Base-by-base conservation (phyloP, 495 filamentous ascomycete genomes). In the Talaromyces ruber region DNA sequence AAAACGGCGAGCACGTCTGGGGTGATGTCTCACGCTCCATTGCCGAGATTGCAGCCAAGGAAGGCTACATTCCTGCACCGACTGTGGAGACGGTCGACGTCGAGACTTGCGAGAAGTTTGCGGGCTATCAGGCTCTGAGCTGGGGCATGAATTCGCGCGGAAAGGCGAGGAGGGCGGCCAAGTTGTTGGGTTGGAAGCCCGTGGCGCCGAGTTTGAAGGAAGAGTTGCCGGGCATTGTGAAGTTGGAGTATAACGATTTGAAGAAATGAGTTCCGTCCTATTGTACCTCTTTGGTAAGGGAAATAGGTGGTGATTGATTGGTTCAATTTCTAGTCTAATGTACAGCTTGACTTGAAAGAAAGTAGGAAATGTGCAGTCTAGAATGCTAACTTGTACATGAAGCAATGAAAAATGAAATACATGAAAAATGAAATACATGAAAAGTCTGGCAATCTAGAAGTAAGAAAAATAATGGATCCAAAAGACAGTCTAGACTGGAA, bases 1-100 rank as follows among this genome's bases (percentile, higher is more conserved):
- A 91, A 71, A 87, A 86, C 65, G 88, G 85, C 4, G 73, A 84
- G 55, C 87, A 89, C 67, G 78, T 80, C 29, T 94, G 89, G 89
- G 85, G 84, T 32, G 82, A 90, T 53, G 71, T 92, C 26, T 77
- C 87, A 39, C 77, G 77, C 28, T 70, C 72, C 22, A 73, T 94
- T 63, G 88, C 84, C 0, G 70, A 81, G 60, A 79, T 81, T 66
- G 86, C 87, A 6, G 76, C 83, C 53, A 80, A 84, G 64, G 82
- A 87, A 72, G 85, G 86, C 1, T 82, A 86, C 50, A 81, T 92
- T 53, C 71, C 83, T 21, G 81, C 79, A 11, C 76, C 83, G 1
- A 78, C 82, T 39, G 80, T 87, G 11, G 69, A 75, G 28, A 58
- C 56, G 6, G 64, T 71, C 21, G 64, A 66, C 18, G n/a, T 74